A percentile compares a stretch with the other conserved stretches of the same genome.
Conservation (phyloP, 495 filamentous ascomycete species). For the Penicillium malachiteum region DNA sequence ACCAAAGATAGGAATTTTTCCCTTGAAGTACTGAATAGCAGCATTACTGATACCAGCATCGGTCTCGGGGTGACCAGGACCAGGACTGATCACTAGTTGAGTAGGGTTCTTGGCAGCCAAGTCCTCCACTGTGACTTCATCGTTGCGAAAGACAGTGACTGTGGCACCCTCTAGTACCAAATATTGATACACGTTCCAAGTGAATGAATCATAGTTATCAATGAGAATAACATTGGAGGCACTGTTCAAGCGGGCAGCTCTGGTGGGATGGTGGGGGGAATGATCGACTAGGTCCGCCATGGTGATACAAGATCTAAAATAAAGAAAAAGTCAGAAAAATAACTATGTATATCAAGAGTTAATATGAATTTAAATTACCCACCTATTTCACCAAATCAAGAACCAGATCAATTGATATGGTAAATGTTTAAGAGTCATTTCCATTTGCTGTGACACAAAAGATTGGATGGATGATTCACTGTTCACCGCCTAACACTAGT, state of each 20-base stretch:
- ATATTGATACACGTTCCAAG: slow-evolving; percentile 99
- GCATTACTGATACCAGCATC: slow-evolving; percentile 92
- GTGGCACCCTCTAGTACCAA: slow-evolving; percentile 88
- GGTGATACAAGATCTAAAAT: slow-evolving; percentile 1
- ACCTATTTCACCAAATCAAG: neutral
- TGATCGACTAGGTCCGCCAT: slow-evolving; percentile 69
- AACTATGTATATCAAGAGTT: neutral
- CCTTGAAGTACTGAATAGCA: slow-evolving; percentile 88
- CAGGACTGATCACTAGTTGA: slow-evolving; percentile 91
- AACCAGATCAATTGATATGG: neutral
- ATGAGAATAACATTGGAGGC: slow-evolving; percentile 93
- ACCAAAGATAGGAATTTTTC: slow-evolving; percentile 93
- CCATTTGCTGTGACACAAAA: slow-evolving; percentile 3
- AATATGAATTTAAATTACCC: neutral
- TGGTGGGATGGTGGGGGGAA: slow-evolving; percentile 78
- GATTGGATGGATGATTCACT: slow-evolving; percentile 1
- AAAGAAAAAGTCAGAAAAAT: slow-evolving; percentile 6
- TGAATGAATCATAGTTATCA: slow-evolving; percentile 99
- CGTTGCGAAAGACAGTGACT: slow-evolving; percentile 87
- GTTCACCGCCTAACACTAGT: slow-evolving; percentile 40
- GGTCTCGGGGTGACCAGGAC: slow-evolving; percentile 84
- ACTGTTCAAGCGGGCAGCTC: slow-evolving; percentile 62
- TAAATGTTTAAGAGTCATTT: neutral
- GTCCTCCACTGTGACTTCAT: slow-evolving; percentile 82
- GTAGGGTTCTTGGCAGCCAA: slow-evolving; percentile 81